Conservation (phyloP, 176 grass and related monocot genomes). For the Chrysopogon serrulatus region DNA sequence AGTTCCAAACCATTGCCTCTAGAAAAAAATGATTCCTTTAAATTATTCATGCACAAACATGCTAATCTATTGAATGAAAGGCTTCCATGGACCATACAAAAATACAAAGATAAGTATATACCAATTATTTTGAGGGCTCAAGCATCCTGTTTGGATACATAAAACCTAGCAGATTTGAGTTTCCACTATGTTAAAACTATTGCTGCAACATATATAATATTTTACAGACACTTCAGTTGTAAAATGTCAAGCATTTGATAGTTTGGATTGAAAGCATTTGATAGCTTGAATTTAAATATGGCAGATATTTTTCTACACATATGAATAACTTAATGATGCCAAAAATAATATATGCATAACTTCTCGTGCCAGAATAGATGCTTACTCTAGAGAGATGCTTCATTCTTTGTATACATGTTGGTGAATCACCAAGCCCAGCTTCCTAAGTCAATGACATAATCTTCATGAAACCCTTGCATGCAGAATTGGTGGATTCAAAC, state of each 20-base stretch:
- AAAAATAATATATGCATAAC: not conserved
- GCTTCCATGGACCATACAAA: no score
- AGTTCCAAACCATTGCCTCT: no score
- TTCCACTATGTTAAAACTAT: not conserved
- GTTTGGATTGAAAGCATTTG: not conserved
- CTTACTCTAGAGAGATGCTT: slow-evolving; percentile 52
- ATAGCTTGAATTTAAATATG: not conserved
- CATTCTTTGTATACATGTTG: slow-evolving; percentile 68
- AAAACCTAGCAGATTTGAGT: not conserved
- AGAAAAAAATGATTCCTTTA: no score
- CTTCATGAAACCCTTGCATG: slow-evolving; percentile 21
- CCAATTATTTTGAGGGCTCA: not conserved
- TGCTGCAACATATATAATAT: not conserved
- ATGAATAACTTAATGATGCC: not conserved
- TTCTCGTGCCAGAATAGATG: not conserved
- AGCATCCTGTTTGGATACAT: not conserved
- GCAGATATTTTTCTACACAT: not conserved
- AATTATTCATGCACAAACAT: no score
- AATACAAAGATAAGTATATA: not conserved
- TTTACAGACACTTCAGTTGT: not conserved
- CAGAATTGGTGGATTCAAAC: slow-evolving; percentile 1
- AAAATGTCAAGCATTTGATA: not conserved
- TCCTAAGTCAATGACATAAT: slow-evolving; percentile 51
- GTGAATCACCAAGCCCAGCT: slow-evolving; percentile 72
- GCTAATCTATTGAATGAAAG: no score